phyloP scores from a whole-genome alignment of 192 early-diverging fungal species.

The Backusella psychrophila region DNA sequence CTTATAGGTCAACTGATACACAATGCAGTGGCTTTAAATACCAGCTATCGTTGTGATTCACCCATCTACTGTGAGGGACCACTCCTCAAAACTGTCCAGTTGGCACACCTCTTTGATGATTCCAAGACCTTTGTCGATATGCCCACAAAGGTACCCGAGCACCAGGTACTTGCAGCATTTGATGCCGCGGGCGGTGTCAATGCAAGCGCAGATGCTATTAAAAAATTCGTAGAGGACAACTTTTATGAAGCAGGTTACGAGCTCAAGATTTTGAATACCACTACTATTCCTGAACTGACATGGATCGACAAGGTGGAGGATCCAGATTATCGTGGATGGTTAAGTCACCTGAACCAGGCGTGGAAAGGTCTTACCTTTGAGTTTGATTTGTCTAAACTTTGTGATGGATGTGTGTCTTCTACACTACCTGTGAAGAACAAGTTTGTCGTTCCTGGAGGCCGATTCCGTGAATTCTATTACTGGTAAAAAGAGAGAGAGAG shows the following conservation, averaged over 20 bases:
- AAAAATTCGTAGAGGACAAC: slow-evolving; percentile 51
- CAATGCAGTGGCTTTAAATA: background rate
- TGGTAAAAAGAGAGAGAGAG: slow-evolving; percentile 33
- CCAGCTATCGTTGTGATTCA: slow-evolving; percentile 46
- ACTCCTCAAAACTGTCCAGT: slow-evolving; percentile 60
- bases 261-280: slow-evolving; percentile 35
- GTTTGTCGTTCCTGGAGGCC: slow-evolving; percentile 71
- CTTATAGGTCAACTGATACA: background rate
- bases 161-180: slow-evolving; percentile 52
- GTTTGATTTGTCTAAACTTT: slow-evolving; percentile 47
- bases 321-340: slow-evolving; percentile 46
- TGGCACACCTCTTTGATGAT: slow-evolving; percentile 57
- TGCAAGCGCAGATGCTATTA: slow-evolving; percentile 33
- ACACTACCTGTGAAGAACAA: slow-evolving; percentile 51
- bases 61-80: slow-evolving; percentile 69
- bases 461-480: slow-evolving; percentile 74
- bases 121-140: slow-evolving; percentile 75
- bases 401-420: slow-evolving; percentile 55
- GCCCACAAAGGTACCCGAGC: slow-evolving; percentile 55
- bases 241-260: slow-evolving; percentile 55
- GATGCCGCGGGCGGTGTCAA: slow-evolving; percentile 38
- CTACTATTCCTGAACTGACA: slow-evolving; percentile 34
- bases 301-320: slow-evolving; percentile 50
- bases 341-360: slow-evolving; percentile 44
- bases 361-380: slow-evolving; percentile 58